Conservation (phyloP, 768 basidiomycete genomes). For the Mycena sanguinolenta region DNA sequence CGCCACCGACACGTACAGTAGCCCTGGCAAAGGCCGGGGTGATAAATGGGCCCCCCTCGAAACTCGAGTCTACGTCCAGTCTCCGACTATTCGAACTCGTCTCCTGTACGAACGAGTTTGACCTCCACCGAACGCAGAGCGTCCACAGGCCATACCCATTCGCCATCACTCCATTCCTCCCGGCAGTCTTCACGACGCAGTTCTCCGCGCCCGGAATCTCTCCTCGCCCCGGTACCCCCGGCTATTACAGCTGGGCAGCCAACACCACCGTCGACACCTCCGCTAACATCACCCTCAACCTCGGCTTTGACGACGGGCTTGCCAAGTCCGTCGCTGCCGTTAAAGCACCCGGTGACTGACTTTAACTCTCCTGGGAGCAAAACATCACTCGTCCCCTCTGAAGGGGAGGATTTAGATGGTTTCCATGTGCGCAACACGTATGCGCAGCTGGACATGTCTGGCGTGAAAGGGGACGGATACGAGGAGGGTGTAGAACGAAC, state of each 20-base stretch:
- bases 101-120: constrained; percentile 19
- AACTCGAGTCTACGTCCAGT: constrained; percentile 32
- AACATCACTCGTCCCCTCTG: constrained; percentile 76
- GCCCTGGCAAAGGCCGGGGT: constrained; percentile 37
- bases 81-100: constrained; percentile 33
- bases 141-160: constrained; percentile 45
- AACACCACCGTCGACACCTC: constrained; percentile 34
- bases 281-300: constrained; percentile 29
- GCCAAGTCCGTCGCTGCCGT: constrained; percentile 47
- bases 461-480: constrained; percentile 96
- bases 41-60: constrained; percentile 31
- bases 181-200: constrained; percentile 32
- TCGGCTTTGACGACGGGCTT: constrained; percentile 30
- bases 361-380: constrained; percentile 58
- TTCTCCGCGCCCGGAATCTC: constrained; percentile 32
- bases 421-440: constrained; percentile 90
- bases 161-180: constrained; percentile 28
- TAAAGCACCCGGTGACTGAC: constrained; percentile 50
- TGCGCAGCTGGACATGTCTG: constrained; percentile 87
- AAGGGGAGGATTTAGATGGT: constrained; percentile 85
- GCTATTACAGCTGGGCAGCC: constrained; percentile 15
- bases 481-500: constrained; percentile 96
- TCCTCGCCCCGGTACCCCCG: constrained; percentile 21
- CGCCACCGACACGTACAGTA: constrained; percentile 37
- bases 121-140: constrained; percentile 47